Evolutionary conservation across 805 yeast species (phyloP), one percentile per base, ranked within the genome.

Genomic region (Teunomyces atbi): DNA sequence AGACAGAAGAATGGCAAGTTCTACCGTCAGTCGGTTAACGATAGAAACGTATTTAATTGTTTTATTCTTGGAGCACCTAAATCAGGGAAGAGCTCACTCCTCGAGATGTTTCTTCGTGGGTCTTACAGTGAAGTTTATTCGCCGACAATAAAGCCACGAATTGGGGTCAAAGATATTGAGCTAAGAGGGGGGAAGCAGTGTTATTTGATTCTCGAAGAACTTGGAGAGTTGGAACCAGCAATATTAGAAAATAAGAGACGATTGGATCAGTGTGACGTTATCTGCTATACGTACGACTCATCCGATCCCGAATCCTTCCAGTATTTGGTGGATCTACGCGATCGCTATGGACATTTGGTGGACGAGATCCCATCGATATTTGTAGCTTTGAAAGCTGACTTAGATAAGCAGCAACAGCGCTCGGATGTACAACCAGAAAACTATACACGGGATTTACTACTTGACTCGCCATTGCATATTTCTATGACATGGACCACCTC

Each of bases 221-320:
- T 90, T 33, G 97, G 96, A 0, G 96, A 87, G 51, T 69, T 86
- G 26, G 96, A 89, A 60, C 82, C 87, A 0, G 95, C 94, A 0
- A 81, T 90, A 3, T 62, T 92, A 19, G 92, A 82, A 41, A 89
- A 91, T 60, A 76, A 74, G 30, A 61, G 69, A 12, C 76, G 89
- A 43, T 63, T 92, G 7, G 88, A 86, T 45, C 86, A 85, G 43
- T 94, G 98, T 66, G 99, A 94, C 62, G 96, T 90, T 2, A 61
- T 94, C 1, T 94, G 98, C 64, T 77, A 87, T 58, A 77, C 90
- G 0, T 94, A 94, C 64, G 99, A 94, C 61, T 89, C 97, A 0
- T 84, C 97, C 0, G 97, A 94, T 60, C 97, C 99, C 0, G 96
- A 92, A 45, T 88, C 96, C 36, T 94, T 94, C 63, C 87, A 90